Percentiles rank a stretch among this genome's conserved stretches.
Evolutionary conservation across 1,139 yeast species (phyloP).

Genomic region (Hemisphaericaspora lyxosophila): DNA sequence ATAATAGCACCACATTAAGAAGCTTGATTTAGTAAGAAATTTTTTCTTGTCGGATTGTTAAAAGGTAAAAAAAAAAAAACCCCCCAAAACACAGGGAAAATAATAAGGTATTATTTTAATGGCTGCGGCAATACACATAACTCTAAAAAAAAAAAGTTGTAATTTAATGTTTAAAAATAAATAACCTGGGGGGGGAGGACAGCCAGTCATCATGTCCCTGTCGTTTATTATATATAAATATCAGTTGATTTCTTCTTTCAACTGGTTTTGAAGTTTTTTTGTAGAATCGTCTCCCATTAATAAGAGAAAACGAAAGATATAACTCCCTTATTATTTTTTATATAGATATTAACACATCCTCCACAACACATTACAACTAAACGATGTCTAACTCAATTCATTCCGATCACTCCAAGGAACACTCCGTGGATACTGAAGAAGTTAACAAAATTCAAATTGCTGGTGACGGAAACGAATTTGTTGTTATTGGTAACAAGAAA

Average conservation of each 20-base stretch:
- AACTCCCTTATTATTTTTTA: background rate
- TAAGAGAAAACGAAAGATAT: background rate
- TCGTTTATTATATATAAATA: background rate
- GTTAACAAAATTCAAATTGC: conserved; percentile 19
- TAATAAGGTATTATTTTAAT: background rate
- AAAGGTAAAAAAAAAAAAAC: background rate
- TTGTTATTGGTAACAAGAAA: conserved; percentile 32
- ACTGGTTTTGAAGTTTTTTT: background rate
- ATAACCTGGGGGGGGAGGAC: background rate
- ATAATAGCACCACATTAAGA: too few relatives aligned
- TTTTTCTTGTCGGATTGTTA: background rate
- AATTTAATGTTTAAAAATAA: too few relatives aligned
- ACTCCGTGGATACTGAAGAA: conserved; percentile 1
- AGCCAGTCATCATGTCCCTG: too few relatives aligned
- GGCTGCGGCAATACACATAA: too few relatives aligned
- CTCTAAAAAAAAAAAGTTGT: too few relatives aligned
- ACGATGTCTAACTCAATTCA: conserved; percentile 5
- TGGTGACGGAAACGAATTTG: conserved; percentile 24
- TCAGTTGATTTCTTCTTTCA: background rate
- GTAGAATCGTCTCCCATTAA: conserved; percentile 1
- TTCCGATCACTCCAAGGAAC: conserved; percentile 4
- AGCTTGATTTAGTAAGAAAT: too few relatives aligned
- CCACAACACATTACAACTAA: background rate
- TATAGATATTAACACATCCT: background rate
- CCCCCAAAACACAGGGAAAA: background rate